Base-by-base conservation (phyloP, 1,284 basidiomycete genomes). In the Ceratobasidium sp. region DNA sequence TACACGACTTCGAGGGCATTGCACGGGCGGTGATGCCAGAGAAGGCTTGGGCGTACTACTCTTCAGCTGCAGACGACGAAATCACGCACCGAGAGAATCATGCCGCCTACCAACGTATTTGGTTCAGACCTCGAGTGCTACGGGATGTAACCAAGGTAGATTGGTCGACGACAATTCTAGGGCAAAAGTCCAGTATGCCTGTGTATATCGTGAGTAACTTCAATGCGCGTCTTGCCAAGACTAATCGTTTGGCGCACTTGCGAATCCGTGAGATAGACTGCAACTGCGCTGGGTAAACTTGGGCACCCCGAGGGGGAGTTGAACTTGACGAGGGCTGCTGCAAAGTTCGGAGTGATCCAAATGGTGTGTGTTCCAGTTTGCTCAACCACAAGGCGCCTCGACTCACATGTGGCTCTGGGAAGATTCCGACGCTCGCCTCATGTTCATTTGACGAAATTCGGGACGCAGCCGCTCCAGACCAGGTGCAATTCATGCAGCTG, bases 301-400 rank as follows among this genome's bases (percentile, higher is more conserved):
- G 97, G 95, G 5, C 96, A 98, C 80, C 94, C 95, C 0, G 94
- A 97, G 74, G 96, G 96, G 22, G 96, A 98, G 83, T 85, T 97
- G 14, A 92, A 91, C 80, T 82, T 98, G 56, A 98, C 96, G 0
- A 86, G 91, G 75, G 95, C 94, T 0, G 95, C 94, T 0, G 94
- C 89, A 75, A 91, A 91, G 79, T 87, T 93, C 75, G 88, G 87
- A 17, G 84, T 95, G 62, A 96, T 97, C 76, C 96, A 97, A 80
- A 97, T 97, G 96, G 94, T 93, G 74, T 76, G 83, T 78, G 51
- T 66, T 33, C 27, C 31, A 36, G 63, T 66, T 27, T 47, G 41
- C 63, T 62, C 53, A 50, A 0, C 69, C 65, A 7, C 17, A n/a
- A 29, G 22, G 19, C 7, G 4, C 17, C 19, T 36, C 7, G 45